Evolutionary conservation across 805 yeast genomes (phyloP).

Genomic region (Pichia nakasei): DNA sequence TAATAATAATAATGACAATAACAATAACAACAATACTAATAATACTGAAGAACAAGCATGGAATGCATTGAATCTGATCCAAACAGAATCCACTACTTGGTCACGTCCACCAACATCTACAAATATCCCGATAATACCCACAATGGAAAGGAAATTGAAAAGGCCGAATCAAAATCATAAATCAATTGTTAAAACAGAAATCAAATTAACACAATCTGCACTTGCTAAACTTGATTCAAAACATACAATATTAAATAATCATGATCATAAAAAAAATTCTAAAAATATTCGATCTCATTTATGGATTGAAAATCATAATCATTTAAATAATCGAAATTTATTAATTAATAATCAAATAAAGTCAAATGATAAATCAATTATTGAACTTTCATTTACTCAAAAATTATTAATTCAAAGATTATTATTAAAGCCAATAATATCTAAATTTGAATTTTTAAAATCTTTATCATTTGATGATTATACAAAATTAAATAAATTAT

Average conservation of each 20-base stretch:
- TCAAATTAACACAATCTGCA: background rate
- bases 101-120: background rate
- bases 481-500: conserved; percentile 51
- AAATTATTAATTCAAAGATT: conserved; percentile 49
- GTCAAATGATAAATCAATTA: too few species aligned
- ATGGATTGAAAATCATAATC: too few species aligned
- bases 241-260: background rate
- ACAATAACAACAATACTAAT: background rate
- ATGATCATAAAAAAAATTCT: background rate
- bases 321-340: too few species aligned
- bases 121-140: background rate
- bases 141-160: background rate
- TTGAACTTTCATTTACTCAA: conserved; percentile 27
- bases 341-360: too few species aligned
- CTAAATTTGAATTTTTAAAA: conserved; percentile 21
- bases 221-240: background rate
- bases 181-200: background rate
- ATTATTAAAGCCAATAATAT: conserved; percentile 43
- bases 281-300: too few species aligned
- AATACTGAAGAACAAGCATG: conserved; percentile 7
- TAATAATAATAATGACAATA: background rate
- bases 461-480: conserved; percentile 28
- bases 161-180: background rate
- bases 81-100: background rate
- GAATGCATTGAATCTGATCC: conserved; percentile 8